Evolutionary conservation across 148 eudicot species (phyloP), one percentile per base, ranked within the genome.

Genomic region (Fagopyrum tataricum): DNA sequence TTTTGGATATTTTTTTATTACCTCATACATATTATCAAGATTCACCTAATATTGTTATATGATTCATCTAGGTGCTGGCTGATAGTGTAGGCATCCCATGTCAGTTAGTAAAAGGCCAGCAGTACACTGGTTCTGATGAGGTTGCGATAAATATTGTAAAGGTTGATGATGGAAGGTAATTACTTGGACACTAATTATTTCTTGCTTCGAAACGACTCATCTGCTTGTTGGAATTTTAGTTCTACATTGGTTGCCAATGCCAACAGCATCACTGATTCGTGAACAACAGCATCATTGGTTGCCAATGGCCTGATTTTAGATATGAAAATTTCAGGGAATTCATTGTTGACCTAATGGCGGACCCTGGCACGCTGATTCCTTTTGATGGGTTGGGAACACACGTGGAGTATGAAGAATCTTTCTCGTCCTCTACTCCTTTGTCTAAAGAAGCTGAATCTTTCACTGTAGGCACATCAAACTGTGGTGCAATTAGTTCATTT

Each of bases 351-450:
- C 82, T 94, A 67, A 91, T 88, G 97, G 91, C 97, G 39, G 98
- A 87, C 75, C 97, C 98, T 75, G 98, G 98, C 74, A 88, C 97
- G 4, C 85, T 94, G n/a, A 91, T 94, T 82, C 98, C 98, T 72
- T 83, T 88, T 82, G 97, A 91, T 79, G 82, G 81, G 42, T 79
- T 88, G 58, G 87, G 83, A 51, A 73, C 82, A 49, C 82, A 86
- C 73, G 20, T 78, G 67, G 86, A 85, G 53, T 75, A 74, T 62
- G 79, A 86, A 37, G 92, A 85, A 41, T 79, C 87, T 68, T 67
- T 82, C 72, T 79, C 84, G 66, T 78, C 89, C 51, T 52, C 77
- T 44, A 80, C 75, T 79, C 88, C 87, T 61, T 62, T 78, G 61
- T 82, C 93, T 26, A 74, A 77, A 52, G 88, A 85, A 53, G 78